phyloP scores from a whole-genome alignment of 140 eudicot species.

The Eryngium alpinum region DNA sequence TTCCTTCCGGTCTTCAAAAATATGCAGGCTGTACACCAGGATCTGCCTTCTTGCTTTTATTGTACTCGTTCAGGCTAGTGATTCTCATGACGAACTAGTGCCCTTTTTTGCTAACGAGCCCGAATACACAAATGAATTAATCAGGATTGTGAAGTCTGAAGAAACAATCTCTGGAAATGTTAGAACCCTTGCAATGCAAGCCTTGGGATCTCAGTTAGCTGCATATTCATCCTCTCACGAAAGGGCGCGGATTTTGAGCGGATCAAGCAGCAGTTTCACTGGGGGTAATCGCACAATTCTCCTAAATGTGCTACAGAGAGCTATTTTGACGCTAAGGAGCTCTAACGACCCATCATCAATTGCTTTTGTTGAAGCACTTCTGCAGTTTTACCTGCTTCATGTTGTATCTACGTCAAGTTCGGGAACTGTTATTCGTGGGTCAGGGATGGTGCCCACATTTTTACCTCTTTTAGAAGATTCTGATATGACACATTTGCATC shows the following conservation, averaged over 20 bases:
- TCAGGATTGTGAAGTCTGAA: conserved; percentile 88
- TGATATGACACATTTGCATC: conserved; percentile 75
- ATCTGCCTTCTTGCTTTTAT: conserved; percentile 79
- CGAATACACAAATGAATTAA: conserved; percentile 86
- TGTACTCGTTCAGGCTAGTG: conserved; percentile 94
- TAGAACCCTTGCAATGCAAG: conserved; percentile 89
- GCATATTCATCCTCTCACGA: conserved; percentile 96
- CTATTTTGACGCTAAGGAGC: conserved; percentile 66
- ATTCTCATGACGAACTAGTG: conserved; percentile 88
- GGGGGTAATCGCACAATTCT: conserved; percentile 95
- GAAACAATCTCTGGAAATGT: conserved; percentile 65
- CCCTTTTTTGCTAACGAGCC: conserved; percentile 97
- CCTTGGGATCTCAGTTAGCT: conserved; percentile 91
- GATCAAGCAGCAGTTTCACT: conserved; percentile 86
- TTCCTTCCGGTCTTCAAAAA: conserved; percentile 70
- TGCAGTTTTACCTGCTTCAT: conserved; percentile 87
- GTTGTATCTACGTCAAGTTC: conserved; percentile 91
- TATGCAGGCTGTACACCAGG: conserved; percentile 85
- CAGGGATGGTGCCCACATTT: conserved; percentile 98
- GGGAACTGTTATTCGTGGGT: conserved; percentile 83
- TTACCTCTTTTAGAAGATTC: conserved; percentile 87
- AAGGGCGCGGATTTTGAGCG: conserved; percentile 78
- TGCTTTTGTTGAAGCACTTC: conserved; percentile 91
- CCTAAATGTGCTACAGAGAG: conserved; percentile 82
- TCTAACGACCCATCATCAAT: conserved; percentile 73